phyloP scores from a whole-genome alignment of 768 basidiomycete species.

The Punctularia strigosozonata region DNA sequence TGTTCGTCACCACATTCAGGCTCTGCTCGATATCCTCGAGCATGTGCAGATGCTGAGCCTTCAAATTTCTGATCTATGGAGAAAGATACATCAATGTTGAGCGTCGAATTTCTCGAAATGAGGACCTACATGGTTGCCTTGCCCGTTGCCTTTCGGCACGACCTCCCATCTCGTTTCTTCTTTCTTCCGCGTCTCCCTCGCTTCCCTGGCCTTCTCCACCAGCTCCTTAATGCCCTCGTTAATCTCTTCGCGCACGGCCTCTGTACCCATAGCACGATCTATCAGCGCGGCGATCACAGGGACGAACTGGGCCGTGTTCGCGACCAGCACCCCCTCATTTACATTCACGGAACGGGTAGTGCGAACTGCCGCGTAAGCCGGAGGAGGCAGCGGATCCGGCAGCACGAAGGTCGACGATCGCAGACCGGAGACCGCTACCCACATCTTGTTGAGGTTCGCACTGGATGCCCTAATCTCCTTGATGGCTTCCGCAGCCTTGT shows the following conservation, averaged over 20 bases:
- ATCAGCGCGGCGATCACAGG: conserved; percentile 55
- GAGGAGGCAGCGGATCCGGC: conserved; percentile 50
- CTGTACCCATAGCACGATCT: conserved; percentile 33
- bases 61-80: conserved; percentile 30
- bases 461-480: conserved; percentile 43
- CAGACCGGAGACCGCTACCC: conserved; percentile 39
- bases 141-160: conserved; percentile 23
- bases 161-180: conserved; percentile 52
- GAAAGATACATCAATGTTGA: neutral
- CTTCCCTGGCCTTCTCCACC: conserved; percentile 40
- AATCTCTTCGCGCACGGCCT: conserved; percentile 42
- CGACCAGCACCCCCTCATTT: conserved; percentile 19
- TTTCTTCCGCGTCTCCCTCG: conserved; percentile 37
- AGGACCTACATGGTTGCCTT: conserved; percentile 8
- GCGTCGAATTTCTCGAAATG: neutral
- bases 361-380: conserved; percentile 25
- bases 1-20: conserved; percentile 32
- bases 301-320: conserved; percentile 47
- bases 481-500: conserved; percentile 30
- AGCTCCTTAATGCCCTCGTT: conserved; percentile 44
- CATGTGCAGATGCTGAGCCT: conserved; percentile 36
- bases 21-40: conserved; percentile 42
- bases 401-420: conserved; percentile 28
- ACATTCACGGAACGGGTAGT: conserved; percentile 27
- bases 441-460: conserved; percentile 49